Base-by-base conservation (phyloP, 345 rosid species). In the Microthlaspi erraticum region DNA sequence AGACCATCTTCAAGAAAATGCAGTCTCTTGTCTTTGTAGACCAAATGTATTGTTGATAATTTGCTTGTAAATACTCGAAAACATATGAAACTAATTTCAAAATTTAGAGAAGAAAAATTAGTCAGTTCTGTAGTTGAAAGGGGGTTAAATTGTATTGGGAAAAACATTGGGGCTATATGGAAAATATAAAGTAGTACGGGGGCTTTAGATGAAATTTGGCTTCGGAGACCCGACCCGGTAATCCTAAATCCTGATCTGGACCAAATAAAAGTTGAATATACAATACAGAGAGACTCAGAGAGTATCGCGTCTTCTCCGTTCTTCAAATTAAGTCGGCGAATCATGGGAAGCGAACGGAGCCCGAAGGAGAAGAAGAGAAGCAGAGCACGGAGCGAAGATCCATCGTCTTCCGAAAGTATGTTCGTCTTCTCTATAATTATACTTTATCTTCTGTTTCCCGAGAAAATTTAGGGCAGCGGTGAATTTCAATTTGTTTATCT, bases 281-380 rank as follows among this genome's bases (percentile, higher is more conserved):
- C 4, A 16, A 39, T 2, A 9, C 3, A 49, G 5, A n/a, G n/a
- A n/a, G n/a, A n/a, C n/a, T n/a, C n/a, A n/a, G n/a, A n/a, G n/a
- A 12, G 51, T 10, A 8, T 33, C 16, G 29, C 29, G 29, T 26
- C 17, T 36, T 16, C 41, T 32, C 39, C n/a, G 53, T 18, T n/a
- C 13, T 19, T 5, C 69, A 23, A 26, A 26, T 26, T 8, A 38
- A 8, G 10, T 16, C 66, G 67, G 66, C 1, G 31, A 72, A 49
- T 23, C 54, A 91, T 91, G 95, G 92, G 85, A 63, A 73, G 83
- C 77, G 86, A 85, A 18, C 69, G 89, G 75, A 88, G 80, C 75
- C 46, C 80, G 57, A 82, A 64, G 82, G 87, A 81, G 71, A 80
- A 80, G 79, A 81, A 71, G 81, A 83, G 76, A 74, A 80, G 77